Evolutionary conservation across 208 protist genomes (phyloP).

Genomic region (Endotrypanum monterogeii): DNA sequence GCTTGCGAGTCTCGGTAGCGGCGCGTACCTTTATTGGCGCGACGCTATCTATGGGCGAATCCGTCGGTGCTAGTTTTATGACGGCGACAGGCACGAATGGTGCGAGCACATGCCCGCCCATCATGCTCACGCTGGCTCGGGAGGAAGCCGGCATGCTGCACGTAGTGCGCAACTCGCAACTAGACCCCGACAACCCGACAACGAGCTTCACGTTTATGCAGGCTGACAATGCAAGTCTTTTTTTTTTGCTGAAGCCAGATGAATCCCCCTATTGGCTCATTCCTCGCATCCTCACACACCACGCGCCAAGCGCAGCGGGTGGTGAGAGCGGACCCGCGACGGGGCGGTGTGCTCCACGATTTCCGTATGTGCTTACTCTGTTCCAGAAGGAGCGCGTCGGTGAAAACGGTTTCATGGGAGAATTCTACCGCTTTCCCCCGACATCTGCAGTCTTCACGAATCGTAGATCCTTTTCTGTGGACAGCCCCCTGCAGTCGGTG

Average conservation of each 20-base stretch:
- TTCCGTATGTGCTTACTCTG: conserved; percentile 25
- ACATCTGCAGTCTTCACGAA: conserved; percentile 23
- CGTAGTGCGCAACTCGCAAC: conserved; percentile 26
- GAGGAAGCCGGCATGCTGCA: conserved; percentile 11
- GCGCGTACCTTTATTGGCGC: conserved; percentile 28
- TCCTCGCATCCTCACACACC: conserved; percentile 45
- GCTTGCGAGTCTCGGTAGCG: conserved; percentile 40
- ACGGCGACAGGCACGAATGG: background rate
- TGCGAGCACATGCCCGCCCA: conserved; percentile 24
- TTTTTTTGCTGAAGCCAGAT: conserved; percentile 47
- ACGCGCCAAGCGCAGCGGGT: background rate
- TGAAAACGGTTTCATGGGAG: conserved; percentile 4
- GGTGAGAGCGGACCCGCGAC: background rate
- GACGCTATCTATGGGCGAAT: conserved; percentile 18
- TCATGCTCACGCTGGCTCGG: conserved; percentile 26
- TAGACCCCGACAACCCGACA: conserved; percentile 42
- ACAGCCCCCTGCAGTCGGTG: background rate
- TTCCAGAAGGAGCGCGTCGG: conserved; percentile 18
- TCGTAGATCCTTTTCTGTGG: conserved; percentile 14
- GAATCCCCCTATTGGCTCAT: conserved; percentile 62
- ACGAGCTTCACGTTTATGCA: conserved; percentile 53
- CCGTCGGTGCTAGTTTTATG: background rate
- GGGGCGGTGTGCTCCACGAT: background rate
- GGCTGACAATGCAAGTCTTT: conserved; percentile 38
- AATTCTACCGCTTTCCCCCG: conserved; percentile 16